Evolutionary conservation across 2,329 filamentous ascomycete species (phyloP).

Genomic region (Balansia obtecta): DNA sequence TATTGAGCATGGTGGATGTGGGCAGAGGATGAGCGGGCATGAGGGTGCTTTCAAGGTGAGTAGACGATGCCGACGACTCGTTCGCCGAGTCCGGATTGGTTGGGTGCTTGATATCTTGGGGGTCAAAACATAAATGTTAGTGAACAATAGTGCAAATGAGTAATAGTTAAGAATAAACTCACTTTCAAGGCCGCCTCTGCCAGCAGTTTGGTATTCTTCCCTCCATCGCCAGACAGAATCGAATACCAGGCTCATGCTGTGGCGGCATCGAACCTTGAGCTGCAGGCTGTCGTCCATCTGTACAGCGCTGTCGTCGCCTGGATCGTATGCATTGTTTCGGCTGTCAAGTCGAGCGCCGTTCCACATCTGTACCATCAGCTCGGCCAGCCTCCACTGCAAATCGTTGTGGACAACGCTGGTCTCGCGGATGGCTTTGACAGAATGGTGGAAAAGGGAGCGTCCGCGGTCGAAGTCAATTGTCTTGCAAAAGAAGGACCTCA

Average conservation of each 20-base stretch:
- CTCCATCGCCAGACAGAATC: slow-evolving; percentile 81
- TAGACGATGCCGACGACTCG: slow-evolving; percentile 58
- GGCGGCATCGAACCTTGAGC: slow-evolving; percentile 69
- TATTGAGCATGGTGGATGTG: slow-evolving; percentile 33
- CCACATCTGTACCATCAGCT: slow-evolving; percentile 83
- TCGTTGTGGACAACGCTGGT: slow-evolving; percentile 70
- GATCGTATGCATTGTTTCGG: slow-evolving; percentile 32
- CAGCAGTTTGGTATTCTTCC: slow-evolving; percentile 63
- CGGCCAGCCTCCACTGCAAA: slow-evolving; percentile 64
- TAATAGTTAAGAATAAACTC: slow-evolving; percentile 21
- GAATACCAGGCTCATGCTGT: slow-evolving; percentile 77
- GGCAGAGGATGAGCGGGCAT: slow-evolving; percentile 28
- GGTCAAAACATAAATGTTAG: slow-evolving; percentile 1
- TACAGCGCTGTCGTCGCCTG: slow-evolving; percentile 35
- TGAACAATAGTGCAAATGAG: not conserved
- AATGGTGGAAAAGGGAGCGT: slow-evolving; percentile 56
- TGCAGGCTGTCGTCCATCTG: slow-evolving; percentile 59
- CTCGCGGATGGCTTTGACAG: slow-evolving; percentile 56
- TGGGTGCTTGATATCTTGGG: slow-evolving; percentile 65
- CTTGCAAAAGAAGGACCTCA: slow-evolving; percentile 62
- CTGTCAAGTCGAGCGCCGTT: slow-evolving; percentile 50
- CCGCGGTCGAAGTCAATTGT: slow-evolving; percentile 59
- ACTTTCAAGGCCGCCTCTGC: slow-evolving; percentile 60
- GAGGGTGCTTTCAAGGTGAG: slow-evolving; percentile 49
- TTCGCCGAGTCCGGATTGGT: slow-evolving; percentile 72